These are phyloP conservation scores for Penicillium janthinellum DNA, from an alignment of 2,329 filamentous ascomycete genomes.

Conservation along the genomic window DNA sequence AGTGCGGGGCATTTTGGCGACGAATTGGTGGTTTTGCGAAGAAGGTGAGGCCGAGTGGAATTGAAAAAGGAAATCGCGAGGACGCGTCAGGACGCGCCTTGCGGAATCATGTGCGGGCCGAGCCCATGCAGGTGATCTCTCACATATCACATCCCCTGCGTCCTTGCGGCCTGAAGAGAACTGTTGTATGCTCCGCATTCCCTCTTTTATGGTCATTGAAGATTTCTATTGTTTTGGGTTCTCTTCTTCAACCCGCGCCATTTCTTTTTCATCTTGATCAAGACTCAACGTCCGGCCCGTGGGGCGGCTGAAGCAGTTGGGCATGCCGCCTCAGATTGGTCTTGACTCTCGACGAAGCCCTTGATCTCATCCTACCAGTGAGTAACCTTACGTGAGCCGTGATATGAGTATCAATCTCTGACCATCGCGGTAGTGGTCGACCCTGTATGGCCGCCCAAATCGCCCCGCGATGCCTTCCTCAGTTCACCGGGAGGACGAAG, in stretches of 20 bases:
- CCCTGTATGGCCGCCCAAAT: slow-evolving; percentile 63
- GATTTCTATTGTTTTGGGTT: not conserved
- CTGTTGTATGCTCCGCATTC: not conserved
- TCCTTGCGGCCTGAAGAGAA: slow-evolving; percentile 1
- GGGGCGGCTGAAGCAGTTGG: slow-evolving; percentile 18
- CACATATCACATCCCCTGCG: slow-evolving; percentile 19
- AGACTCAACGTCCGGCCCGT: slow-evolving; percentile 9
- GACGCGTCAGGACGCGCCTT: slow-evolving; percentile 31
- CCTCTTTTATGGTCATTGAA: not conserved
- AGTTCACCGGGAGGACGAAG: slow-evolving; percentile 78
- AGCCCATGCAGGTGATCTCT: slow-evolving; percentile 23
- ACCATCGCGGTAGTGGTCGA: slow-evolving; percentile 40
- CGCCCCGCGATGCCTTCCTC: slow-evolving; percentile 63
- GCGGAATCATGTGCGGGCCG: slow-evolving; percentile 24
- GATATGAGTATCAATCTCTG: slow-evolving; percentile 11
- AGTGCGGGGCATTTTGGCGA: slow-evolving; percentile 36
- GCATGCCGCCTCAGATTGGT: slow-evolving; percentile 22
- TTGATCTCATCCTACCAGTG: slow-evolving; percentile 16
- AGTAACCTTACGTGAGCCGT: not conserved
- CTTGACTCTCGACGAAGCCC: slow-evolving; percentile 10
- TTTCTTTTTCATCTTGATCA: not conserved
- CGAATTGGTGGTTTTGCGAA: not conserved
- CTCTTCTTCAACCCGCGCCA: not conserved
- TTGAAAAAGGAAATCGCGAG: slow-evolving; percentile 28
- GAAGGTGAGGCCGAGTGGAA: slow-evolving; percentile 5